A percentile compares a stretch with the other conserved stretches of the same genome.
Evolutionary conservation across 1,139 yeast species (phyloP).

Genomic region (Yamadazyma aaseri): DNA sequence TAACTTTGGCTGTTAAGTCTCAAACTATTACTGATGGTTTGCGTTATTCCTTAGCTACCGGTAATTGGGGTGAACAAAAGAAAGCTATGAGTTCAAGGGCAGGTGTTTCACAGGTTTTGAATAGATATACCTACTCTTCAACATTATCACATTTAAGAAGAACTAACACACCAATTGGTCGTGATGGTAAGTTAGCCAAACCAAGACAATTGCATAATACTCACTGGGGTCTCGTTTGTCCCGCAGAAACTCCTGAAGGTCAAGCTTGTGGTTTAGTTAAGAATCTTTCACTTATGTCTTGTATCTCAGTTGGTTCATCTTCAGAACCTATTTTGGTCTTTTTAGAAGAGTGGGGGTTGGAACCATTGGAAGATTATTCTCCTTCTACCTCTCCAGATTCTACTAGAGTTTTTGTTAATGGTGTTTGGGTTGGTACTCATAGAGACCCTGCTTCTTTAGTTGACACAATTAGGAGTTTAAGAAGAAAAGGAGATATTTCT

Average conservation of each 20-base stretch:
- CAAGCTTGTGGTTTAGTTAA: conserved; percentile 99
- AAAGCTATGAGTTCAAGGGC: conserved; percentile 99
- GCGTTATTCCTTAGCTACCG: conserved; percentile 96
- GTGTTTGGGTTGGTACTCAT: conserved; percentile 99
- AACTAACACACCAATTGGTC: conserved; percentile 97
- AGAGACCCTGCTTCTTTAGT: conserved; percentile 91
- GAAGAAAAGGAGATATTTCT: conserved; percentile 94
- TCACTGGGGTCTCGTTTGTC: conserved; percentile 99
- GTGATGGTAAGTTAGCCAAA: conserved; percentile 97
- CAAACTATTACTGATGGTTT: conserved; percentile 96
- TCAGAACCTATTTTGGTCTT: conserved; percentile 92
- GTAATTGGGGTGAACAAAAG: conserved; percentile 99
- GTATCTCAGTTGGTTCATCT: conserved; percentile 97
- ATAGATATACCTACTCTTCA: conserved; percentile 96
- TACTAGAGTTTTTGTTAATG: conserved; percentile 93
- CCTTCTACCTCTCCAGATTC: conserved; percentile 92
- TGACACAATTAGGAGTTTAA: conserved; percentile 83
- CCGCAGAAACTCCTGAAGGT: conserved; percentile 99
- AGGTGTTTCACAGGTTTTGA: conserved; percentile 98
- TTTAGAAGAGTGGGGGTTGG: conserved; percentile 99
- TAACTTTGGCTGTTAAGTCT: conserved; percentile 94
- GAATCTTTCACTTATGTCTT: conserved; percentile 92
- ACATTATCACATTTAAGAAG: conserved; percentile 97
- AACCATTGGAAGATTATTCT: conserved; percentile 92
- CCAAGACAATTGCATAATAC: conserved; percentile 99